Conservation (phyloP, 2,329 filamentous ascomycete genomes). For the Ophiostoma quercus region DNA sequence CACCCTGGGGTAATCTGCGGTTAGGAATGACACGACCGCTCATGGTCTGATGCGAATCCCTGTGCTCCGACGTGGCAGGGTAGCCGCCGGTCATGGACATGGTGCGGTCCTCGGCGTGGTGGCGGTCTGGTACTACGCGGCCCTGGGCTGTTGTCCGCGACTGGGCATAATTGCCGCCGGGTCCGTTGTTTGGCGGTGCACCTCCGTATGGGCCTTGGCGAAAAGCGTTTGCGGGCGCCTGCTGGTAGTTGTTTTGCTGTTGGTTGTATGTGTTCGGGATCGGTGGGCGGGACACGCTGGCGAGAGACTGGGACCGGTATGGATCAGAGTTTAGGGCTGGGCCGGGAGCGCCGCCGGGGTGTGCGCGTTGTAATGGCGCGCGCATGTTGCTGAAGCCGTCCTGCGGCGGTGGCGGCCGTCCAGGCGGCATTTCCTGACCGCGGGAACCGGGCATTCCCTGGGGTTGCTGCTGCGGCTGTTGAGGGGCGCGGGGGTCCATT, state of each 20-base stretch:
- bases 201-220: slow-evolving; percentile 55
- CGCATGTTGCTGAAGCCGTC: slow-evolving; percentile 41
- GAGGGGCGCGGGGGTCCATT: slow-evolving; percentile 55
- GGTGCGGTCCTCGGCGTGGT: slow-evolving; percentile 68
- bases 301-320: slow-evolving; percentile 90
- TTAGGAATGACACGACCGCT: slow-evolving; percentile 87
- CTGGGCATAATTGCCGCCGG: slow-evolving; percentile 40
- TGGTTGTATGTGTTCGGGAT: slow-evolving; percentile 60
- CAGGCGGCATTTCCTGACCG: slow-evolving; percentile 28
- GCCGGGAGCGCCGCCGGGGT: slow-evolving; percentile 22
- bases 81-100: slow-evolving; percentile 94
- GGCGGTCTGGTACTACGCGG: slow-evolving; percentile 81
- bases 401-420: slow-evolving; percentile 28
- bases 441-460: neutral
- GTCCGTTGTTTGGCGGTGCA: slow-evolving; percentile 46
- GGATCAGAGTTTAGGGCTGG: slow-evolving; percentile 78
- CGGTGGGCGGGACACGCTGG: slow-evolving; percentile 56
- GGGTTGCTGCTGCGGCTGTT: slow-evolving; percentile 36
- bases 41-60: slow-evolving; percentile 83
- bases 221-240: slow-evolving; percentile 67
- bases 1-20: slow-evolving; percentile 42
- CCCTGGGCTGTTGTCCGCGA: slow-evolving; percentile 87
- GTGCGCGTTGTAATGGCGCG: slow-evolving; percentile 51
- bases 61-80: slow-evolving; percentile 60
- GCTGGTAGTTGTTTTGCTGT: slow-evolving; percentile 55